Base-by-base conservation (phyloP, 306 rosid genomes). In the Mimosa bimucronata region DNA sequence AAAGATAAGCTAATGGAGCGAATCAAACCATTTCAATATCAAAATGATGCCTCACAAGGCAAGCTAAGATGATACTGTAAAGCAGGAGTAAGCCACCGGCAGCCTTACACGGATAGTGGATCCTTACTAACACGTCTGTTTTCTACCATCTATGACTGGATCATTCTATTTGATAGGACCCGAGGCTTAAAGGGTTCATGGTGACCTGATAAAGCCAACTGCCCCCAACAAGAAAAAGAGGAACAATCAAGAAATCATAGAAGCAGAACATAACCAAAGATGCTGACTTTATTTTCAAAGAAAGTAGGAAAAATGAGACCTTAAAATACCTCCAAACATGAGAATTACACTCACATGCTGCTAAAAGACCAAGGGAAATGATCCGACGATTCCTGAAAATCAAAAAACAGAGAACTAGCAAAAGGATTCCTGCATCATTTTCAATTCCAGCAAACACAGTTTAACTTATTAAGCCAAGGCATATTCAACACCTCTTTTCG, bases 401-500 rank as follows among this genome's bases (percentile, higher is more conserved):
- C 46, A 18, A 41, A 83, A 67, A 1, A 55, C 5, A 66, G 7
- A 18, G 37, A 77, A 77, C 71, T 48, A 23, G 42, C 16, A 76
- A 45, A 73, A 21, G 26, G 34, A 21, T 57, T 46, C 19, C 16
- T n/a, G 25, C 23, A 64, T n/a, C 55, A 74, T 62, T 70, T 45
- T 73, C 75, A 40, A 57, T 46, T 66, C 74, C 48, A 55, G 53
- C 42, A 77, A 34, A 66, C 12, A 64, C 5, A 25, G 45, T 52
- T 5, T 66, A 21, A 13, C n/a, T 46, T 19, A 73, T 55, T 2
- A 0, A 14, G 41, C 74, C 68, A 46, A 53, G 21, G 21, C 45
- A 44, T 44, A 12, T 70, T 71, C 75, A 71, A 3, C 70, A 58
- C 44, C 58, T n/a, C 44, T n/a, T n/a, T n/a, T n/a, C n/a, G n/a